These are phyloP conservation scores for Asterella californica DNA, from an alignment of 225 moss, liverwort and hornwort genomes.

Conservation along the genomic window DNA sequence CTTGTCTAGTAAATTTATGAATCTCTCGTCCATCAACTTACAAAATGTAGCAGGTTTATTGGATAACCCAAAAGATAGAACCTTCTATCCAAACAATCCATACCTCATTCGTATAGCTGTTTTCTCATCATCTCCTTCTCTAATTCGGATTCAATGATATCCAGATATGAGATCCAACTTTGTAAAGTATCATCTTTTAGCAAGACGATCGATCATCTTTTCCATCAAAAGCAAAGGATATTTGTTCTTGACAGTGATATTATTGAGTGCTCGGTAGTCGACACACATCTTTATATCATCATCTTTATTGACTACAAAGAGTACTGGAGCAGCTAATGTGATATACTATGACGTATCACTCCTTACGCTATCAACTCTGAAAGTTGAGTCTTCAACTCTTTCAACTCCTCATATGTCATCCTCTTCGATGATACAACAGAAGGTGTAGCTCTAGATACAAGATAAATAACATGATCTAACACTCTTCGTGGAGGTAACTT, in stretches of 20 bases:
- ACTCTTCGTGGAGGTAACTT: too few relatives aligned
- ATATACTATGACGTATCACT: neutral
- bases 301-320: neutral
- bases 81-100: constrained; percentile 8
- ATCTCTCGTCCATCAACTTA: neutral
- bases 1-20: constrained; percentile 2
- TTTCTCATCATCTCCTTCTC: neutral
- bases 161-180: constrained; percentile 1
- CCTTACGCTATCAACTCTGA: too few relatives aligned
- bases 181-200: neutral
- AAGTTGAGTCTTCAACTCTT: too few relatives aligned
- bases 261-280: neutral
- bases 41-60: constrained; percentile 11
- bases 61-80: constrained; percentile 15
- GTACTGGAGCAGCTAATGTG: neutral
- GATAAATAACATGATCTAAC: too few relatives aligned
- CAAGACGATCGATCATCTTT: neutral
- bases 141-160: constrained; percentile 14
- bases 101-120: constrained; percentile 1
- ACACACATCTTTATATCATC: neutral
- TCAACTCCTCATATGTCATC: too few relatives aligned
- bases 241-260: neutral
- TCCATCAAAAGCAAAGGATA: neutral
- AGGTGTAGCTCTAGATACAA: too few relatives aligned
- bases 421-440: too few relatives aligned